Percentiles rank a stretch among this genome's conserved stretches.
phyloP scores from a whole-genome alignment of 73 alveolate species.

The Paramecium octaurelia region DNA sequence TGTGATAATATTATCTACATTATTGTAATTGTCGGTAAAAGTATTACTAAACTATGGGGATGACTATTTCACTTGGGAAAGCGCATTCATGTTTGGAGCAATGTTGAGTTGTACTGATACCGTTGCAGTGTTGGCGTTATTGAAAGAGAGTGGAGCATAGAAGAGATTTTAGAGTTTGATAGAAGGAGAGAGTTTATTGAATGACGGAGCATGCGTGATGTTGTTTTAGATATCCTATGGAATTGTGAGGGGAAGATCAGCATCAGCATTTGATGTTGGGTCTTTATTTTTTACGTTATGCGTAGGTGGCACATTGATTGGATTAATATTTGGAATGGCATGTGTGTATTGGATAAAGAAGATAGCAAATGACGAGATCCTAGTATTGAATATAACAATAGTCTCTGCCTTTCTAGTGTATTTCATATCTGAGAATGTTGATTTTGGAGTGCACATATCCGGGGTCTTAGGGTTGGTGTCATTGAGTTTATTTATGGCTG shows the following conservation, averaged over 20 bases:
- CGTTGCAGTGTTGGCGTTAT: constrained; percentile 75
- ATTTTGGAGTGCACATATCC: constrained; percentile 56
- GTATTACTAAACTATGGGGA: constrained; percentile 64
- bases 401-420: constrained; percentile 64
- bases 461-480: constrained; percentile 73
- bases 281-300: not conserved
- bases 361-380: constrained; percentile 67
- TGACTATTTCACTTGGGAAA: constrained; percentile 68
- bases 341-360: constrained; percentile 67
- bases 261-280: not conserved
- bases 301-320: constrained; percentile 72
- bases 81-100: constrained; percentile 74
- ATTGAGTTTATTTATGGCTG: constrained; percentile 70
- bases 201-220: constrained; percentile 77
- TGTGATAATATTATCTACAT: constrained; percentile 53
- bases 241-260: constrained; percentile 54
- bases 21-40: constrained; percentile 39
- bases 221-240: constrained; percentile 64
- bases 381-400: constrained; percentile 67
- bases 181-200: constrained; percentile 76
- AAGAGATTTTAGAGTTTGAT: constrained; percentile 68
- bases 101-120: constrained; percentile 78
- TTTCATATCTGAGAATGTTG: constrained; percentile 66
- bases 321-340: constrained; percentile 63
- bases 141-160: constrained; percentile 76